These are phyloP conservation scores for Chrysanthemum seticuspe DNA, from an alignment of 129 eudicot species.

Conservation along the genomic window DNA sequence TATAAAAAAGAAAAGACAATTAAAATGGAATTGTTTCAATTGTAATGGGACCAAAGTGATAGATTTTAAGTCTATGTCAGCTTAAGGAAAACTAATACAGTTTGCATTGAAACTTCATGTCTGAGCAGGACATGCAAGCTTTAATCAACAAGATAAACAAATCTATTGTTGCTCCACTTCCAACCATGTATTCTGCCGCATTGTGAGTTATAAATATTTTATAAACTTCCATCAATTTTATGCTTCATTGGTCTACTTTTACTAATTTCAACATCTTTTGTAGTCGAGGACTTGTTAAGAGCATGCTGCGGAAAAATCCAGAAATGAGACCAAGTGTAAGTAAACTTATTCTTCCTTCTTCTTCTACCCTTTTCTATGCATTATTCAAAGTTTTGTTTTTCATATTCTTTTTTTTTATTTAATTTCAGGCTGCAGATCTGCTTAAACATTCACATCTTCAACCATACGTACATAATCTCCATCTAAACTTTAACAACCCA, in stretches of 20 bases:
- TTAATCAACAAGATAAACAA: slow-evolving; percentile 88
- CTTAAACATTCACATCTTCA: slow-evolving; percentile 87
- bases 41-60: no score
- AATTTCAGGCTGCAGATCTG: slow-evolving; percentile 83
- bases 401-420: background rate
- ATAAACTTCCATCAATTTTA: background rate
- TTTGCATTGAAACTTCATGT: slow-evolving; percentile 18
- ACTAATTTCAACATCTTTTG: background rate
- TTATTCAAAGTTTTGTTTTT: background rate
- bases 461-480: slow-evolving; percentile 53
- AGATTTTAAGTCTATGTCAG: background rate
- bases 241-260: slow-evolving; percentile 7
- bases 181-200: slow-evolving; percentile 80
- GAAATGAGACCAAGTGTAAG: slow-evolving; percentile 95
- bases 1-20: background rate
- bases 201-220: slow-evolving; percentile 57
- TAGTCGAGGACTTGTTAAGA: slow-evolving; percentile 89
- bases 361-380: slow-evolving; percentile 6
- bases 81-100: slow-evolving; percentile 3
- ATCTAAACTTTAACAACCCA: slow-evolving; percentile 51
- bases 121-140: slow-evolving; percentile 89
- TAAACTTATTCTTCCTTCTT: slow-evolving; percentile 16
- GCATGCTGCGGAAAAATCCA: slow-evolving; percentile 95
- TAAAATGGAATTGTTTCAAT: no score
- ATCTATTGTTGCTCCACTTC: slow-evolving; percentile 87